phyloP scores from a whole-genome alignment of 140 eudicot genomes.

The Stevia rebaudiana region DNA sequence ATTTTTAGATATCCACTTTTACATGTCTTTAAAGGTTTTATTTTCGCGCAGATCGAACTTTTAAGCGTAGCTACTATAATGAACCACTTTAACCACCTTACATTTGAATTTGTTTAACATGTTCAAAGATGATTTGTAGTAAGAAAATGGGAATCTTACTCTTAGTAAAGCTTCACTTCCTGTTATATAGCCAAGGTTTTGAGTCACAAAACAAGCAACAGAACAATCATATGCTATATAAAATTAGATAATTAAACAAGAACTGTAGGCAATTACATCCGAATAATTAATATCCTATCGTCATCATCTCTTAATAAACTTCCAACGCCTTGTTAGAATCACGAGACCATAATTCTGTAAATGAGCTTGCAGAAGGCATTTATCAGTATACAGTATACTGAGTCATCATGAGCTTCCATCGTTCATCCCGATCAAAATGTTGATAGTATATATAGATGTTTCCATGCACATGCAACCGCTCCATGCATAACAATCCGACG shows the following conservation, averaged over 20 bases:
- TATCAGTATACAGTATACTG: conserved; percentile 64
- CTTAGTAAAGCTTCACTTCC: conserved; percentile 87
- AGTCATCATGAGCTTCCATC: conserved; percentile 74
- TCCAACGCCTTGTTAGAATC: conserved; percentile 37
- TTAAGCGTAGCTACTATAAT: too few relatives aligned
- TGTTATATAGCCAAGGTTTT: conserved; percentile 95
- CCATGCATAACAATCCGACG: conserved; percentile 56
- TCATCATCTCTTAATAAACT: conserved; percentile 53
- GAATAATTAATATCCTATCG: conserved; percentile 48
- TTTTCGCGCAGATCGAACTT: too few relatives aligned
- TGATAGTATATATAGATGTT: conserved; percentile 76
- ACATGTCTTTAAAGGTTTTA: too few relatives aligned
- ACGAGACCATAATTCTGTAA: conserved; percentile 48
- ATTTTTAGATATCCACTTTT: too few relatives aligned
- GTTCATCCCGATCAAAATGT: conserved; percentile 68
- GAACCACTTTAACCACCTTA: too few relatives aligned
- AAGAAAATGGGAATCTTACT: conserved; percentile 38
- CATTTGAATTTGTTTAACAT: too few relatives aligned
- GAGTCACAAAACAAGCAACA: conserved; percentile 8
- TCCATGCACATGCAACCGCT: conserved; percentile 45
- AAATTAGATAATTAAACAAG: too few relatives aligned
- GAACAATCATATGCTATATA: too few relatives aligned
- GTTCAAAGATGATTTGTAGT: too few relatives aligned
- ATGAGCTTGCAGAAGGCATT: conserved; percentile 78
- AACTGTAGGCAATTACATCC: conserved; percentile 58